Base-by-base conservation (phyloP, 23 red algal genomes). In the Pyropia yezoensis region DNA sequence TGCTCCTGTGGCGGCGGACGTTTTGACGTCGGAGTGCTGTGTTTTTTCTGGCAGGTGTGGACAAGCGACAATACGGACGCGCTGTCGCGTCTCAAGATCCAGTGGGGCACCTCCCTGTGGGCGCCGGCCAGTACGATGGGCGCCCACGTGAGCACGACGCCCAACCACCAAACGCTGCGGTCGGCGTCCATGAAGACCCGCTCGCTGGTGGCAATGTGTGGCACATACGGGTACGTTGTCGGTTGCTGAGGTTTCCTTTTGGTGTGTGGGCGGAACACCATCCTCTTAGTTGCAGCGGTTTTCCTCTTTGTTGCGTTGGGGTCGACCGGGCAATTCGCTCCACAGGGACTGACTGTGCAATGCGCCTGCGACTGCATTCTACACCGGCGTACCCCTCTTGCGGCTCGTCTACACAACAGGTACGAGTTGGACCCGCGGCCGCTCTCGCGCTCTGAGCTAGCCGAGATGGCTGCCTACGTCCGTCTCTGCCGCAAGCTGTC, bases 101-200 rank as follows among this genome's bases (percentile, higher is more conserved):
- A 96, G 63, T 87, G 80, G 49, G 91, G 91, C 33, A 96, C 91
- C 18, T 87, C 77, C 15, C 83, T 96, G n/a, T 75, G 60, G 23
- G 79, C 79, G 59, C 91, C 91, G 26, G 77, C 69, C 23, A 70
- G 58, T 12, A 50, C 79, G 15, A 96, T 96, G 71, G 91, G 82
- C 0, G 39, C 91, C 17, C 91, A 96, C 73, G 79, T 96, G 27
- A 89, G 83, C 13, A 71, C 78, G 56, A 78, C 89, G 33, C 91
- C 91, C 26, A 96, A 96, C 50, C 91, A 96, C 68, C 91, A 96
- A 54, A 96, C 91, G n/a, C 74, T 85, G n/a, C 91, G 91, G 1
- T 67, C 69, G 16, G 84, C 91, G 9, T 67, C 83, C 14, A 84
- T 96, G 77, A 96, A 96, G 76, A 96, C 91, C 21, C 69, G 91